These are phyloP conservation scores for Chaetomium globosum DNA, from an alignment of 2,329 filamentous ascomycete species.

Conservation along the genomic window DNA sequence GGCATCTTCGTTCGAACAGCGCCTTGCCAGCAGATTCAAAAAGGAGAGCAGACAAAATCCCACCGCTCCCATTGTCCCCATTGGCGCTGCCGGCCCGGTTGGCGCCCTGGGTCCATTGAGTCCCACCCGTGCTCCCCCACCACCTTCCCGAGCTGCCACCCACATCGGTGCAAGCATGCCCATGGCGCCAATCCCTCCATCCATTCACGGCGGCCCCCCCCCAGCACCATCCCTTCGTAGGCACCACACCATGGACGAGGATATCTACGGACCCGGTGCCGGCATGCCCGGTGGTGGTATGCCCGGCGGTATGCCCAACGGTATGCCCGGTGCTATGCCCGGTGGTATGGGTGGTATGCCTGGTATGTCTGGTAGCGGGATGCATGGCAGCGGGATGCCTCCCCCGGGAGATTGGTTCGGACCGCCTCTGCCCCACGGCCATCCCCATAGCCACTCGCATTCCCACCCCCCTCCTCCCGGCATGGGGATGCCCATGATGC, in stretches of 20 bases:
- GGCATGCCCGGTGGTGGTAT: conserved; percentile 38
- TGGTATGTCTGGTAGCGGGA: conserved; percentile 29
- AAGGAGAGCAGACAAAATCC: conserved; percentile 48
- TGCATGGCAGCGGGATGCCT: conserved; percentile 38
- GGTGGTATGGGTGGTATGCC: conserved; percentile 31
- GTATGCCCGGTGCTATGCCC: conserved; percentile 35
- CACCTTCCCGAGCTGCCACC: conserved; percentile 31
- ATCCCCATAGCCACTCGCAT: conserved; percentile 19
- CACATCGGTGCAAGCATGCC: conserved; percentile 39
- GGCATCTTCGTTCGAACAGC: conserved; percentile 51
- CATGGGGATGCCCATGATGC: conserved; percentile 17
- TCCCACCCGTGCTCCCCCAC: conserved; percentile 26
- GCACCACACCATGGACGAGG: conserved; percentile 49
- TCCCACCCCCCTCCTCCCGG: conserved; percentile 15
- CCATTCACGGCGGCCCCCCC: conserved; percentile 36
- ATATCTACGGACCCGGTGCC: conserved; percentile 40
- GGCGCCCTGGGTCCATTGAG: conserved; percentile 27
- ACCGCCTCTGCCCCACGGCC: conserved; percentile 19
- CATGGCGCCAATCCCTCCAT: conserved; percentile 43
- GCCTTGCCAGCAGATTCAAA: conserved; percentile 54
- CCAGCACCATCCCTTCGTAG: conserved; percentile 41
- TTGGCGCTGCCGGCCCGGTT: conserved; percentile 24
- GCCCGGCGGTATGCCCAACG: not conserved
- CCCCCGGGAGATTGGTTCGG: conserved; percentile 27
- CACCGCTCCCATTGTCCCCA: conserved; percentile 27